Percentiles rank a stretch among this genome's conserved stretches.
Conservation (phyloP, 768 basidiomycete species). For the Mycena capillaripes region DNA sequence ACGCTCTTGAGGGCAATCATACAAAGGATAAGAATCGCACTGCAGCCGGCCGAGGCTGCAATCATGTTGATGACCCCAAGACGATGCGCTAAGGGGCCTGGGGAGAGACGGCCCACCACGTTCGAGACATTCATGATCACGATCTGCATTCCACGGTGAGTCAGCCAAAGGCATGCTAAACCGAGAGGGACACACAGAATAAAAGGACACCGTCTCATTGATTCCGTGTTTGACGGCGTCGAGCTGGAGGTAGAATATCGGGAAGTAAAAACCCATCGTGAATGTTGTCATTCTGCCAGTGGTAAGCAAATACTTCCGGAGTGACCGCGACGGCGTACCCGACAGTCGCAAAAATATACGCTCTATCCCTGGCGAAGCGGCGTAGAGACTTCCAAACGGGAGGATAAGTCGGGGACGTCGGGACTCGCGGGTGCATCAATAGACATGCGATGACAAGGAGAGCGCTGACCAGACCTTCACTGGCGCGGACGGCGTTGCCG, state of each 20-base stretch:
- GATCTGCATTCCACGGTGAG: slow-evolving; percentile 37
- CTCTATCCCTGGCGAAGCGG: slow-evolving; percentile 38
- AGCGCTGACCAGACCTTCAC: slow-evolving; percentile 54
- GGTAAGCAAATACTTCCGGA: background rate
- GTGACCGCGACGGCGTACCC: slow-evolving; percentile 25
- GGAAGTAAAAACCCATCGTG: slow-evolving; percentile 42
- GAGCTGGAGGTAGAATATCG: slow-evolving; percentile 55
- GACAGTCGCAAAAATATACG: slow-evolving; percentile 37
- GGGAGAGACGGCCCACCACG: slow-evolving; percentile 53
- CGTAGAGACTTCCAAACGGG: slow-evolving; percentile 17
- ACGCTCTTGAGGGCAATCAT: slow-evolving; percentile 47
- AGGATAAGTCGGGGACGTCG: slow-evolving; percentile 43
- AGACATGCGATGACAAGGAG: slow-evolving; percentile 55
- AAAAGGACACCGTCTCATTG: slow-evolving; percentile 50
- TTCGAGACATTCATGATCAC: slow-evolving; percentile 54
- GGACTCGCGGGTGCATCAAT: slow-evolving; percentile 54
- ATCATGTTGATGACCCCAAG: slow-evolving; percentile 47
- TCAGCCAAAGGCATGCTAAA: background rate
- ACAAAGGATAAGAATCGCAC: slow-evolving; percentile 34
- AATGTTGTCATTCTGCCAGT: slow-evolving; percentile 33
- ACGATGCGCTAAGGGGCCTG: slow-evolving; percentile 48
- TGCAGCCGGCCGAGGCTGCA: slow-evolving; percentile 35
- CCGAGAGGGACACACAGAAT: slow-evolving; percentile 43
- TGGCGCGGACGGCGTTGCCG: slow-evolving; percentile 54
- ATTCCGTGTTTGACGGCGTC: slow-evolving; percentile 48